Evolutionary conservation across 1,284 basidiomycete genomes (phyloP).

Genomic region (Sanguinoderma infundibulare): DNA sequence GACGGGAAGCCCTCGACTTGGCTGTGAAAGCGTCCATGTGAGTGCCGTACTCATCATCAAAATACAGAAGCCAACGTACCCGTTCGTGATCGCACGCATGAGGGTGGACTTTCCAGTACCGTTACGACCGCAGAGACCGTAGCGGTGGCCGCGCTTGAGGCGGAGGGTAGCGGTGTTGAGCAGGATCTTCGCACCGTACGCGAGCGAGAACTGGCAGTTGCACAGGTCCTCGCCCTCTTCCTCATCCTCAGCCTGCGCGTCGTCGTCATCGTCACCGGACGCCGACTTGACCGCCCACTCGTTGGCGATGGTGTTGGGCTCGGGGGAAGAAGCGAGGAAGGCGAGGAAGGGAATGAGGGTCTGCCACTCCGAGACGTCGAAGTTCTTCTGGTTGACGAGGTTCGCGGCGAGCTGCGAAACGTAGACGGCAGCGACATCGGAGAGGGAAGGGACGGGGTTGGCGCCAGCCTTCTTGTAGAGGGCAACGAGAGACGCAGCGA

Average conservation of each 20-base stretch:
- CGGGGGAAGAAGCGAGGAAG: constrained; percentile 68
- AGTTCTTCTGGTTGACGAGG: constrained; percentile 91
- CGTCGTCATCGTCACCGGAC: constrained; percentile 75
- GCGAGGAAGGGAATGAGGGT: constrained; percentile 78
- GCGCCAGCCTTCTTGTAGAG: constrained; percentile 87
- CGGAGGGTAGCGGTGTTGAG: constrained; percentile 96
- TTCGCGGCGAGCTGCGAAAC: constrained; percentile 81
- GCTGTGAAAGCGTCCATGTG: constrained; percentile 37
- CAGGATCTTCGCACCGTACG: constrained; percentile 98
- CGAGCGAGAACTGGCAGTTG: constrained; percentile 98
- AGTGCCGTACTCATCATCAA: constrained; percentile 4
- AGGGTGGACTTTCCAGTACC: constrained; percentile 98
- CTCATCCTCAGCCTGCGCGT: constrained; percentile 81
- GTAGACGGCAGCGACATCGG: constrained; percentile 72
- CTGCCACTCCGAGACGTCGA: constrained; percentile 90
- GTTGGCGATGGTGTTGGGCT: constrained; percentile 72
- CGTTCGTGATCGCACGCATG: constrained; percentile 96
- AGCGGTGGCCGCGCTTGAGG: constrained; percentile 98
- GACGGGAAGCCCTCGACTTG: constrained; percentile 99
- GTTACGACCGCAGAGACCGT: constrained; percentile 98
- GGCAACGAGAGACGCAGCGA: constrained; percentile 67
- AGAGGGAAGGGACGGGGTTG: constrained; percentile 54
- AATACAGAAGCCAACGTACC: constrained; percentile 28
- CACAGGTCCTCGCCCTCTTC: constrained; percentile 98
- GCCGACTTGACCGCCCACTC: constrained; percentile 93